Evolutionary conservation across 2,329 filamentous ascomycete species (phyloP), one percentile per base, ranked within the genome.

Genomic region (Aureobasidium sp.): DNA sequence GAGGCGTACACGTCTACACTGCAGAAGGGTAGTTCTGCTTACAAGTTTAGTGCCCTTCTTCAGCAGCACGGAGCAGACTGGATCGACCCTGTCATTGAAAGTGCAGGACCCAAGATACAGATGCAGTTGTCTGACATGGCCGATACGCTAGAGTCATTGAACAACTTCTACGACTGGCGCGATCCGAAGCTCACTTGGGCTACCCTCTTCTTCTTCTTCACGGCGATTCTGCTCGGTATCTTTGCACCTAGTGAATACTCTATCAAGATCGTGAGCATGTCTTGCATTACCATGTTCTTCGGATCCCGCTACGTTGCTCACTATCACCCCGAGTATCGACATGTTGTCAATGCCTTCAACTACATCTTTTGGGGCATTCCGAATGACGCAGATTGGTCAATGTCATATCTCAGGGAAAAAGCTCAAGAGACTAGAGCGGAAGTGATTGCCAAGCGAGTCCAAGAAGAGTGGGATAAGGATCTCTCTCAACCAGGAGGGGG

Each of bases 331-430:
- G 69, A 70, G 49, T 76, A 75, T 63, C 65, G 74, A 31, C 69
- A 71, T 52, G 63, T 74, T 3, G 69, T 74, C 29, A 71, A 70
- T 42, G 70, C 71, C 1, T 65, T 74, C 27, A 69, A 70, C 49
- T 76, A 72, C 70, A 65, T 71, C 5, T 71, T 74, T 45, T 76
- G 73, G 74, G 72, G 72, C 49, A 73, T 76, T 31, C 74, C 74
- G 2, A 74, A 72, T 5, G 67, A 76, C 60, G 69, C 69, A 0
- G 68, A 71, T 54, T 70, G 71, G 71, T 68, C 70, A 1, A 70
- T 72, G 57, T 64, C 64, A 33, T 72, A 73, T 49, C 62, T 73
- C 8, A 65, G 69, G 27, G 63, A 65, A 12, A 64, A 70, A 60
- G 71, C 71, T 7, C 68, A 71, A 50, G 62, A 67, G 19, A 68